Conservation (phyloP, 768 basidiomycete species). For the Candolleomyces eurysporus region DNA sequence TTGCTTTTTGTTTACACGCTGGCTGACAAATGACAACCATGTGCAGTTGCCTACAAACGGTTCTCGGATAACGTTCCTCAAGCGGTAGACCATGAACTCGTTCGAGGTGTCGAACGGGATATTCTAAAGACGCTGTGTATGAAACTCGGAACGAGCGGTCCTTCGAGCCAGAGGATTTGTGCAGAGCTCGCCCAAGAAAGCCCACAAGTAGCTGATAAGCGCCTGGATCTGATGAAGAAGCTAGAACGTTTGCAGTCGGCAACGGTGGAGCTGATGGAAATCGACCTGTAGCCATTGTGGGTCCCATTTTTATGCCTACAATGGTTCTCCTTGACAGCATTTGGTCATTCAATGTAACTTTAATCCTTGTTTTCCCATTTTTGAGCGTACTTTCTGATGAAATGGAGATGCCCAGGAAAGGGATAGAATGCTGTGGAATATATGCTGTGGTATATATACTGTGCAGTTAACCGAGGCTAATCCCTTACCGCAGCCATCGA, state of each 20-base stretch:
- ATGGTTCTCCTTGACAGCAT: too few species aligned
- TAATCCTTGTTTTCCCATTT: too few species aligned
- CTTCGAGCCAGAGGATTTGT: constrained; percentile 46
- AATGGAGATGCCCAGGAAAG: too few species aligned
- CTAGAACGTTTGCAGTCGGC: constrained; percentile 40
- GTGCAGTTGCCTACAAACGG: constrained; percentile 52
- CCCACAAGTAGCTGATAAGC: constrained; percentile 36
- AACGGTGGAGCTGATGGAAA: constrained; percentile 8
- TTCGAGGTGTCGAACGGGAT: constrained; percentile 47
- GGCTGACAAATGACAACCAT: neutral
- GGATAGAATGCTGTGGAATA: too few species aligned
- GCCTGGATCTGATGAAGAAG: constrained; percentile 51
- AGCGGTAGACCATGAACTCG: constrained; percentile 54
- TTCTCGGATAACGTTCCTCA: constrained; percentile 56
- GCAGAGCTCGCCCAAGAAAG: constrained; percentile 52
- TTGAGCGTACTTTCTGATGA: too few species aligned
- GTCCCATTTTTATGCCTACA: too few species aligned
- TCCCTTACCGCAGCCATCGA: too few species aligned
- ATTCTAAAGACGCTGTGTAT: constrained; percentile 44
- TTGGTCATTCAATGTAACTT: too few species aligned
- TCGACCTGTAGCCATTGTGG: neutral
- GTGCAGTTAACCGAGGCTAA: too few species aligned
- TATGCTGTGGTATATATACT: too few species aligned
- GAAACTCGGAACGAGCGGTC: constrained; percentile 51
- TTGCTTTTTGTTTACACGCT: neutral